These are phyloP conservation scores for Tothia fuscella DNA, from an alignment of 2,329 filamentous ascomycete species.

Conservation along the genomic window DNA sequence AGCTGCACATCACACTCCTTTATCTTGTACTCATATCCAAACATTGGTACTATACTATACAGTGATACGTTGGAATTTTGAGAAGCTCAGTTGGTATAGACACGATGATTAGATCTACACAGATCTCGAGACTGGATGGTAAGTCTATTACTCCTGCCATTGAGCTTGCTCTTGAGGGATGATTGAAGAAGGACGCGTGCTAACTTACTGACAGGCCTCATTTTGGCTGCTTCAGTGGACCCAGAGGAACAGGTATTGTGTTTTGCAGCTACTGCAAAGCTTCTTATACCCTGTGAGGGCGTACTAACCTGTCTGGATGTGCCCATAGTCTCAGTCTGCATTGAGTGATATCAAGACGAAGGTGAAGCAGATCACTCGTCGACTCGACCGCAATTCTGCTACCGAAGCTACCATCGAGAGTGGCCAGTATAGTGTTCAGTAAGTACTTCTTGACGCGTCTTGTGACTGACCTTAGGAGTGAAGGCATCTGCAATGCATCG, in stretches of 20 bases:
- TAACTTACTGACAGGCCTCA: constrained; percentile 53
- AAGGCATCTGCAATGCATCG: no score
- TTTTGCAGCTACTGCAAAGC: no score
- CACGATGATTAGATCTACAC: constrained; percentile 79
- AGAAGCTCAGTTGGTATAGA: neutral
- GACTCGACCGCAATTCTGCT: constrained; percentile 79
- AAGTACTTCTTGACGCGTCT: no score
- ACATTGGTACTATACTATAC: no score
- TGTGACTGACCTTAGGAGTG: no score
- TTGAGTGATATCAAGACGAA: constrained; percentile 83
- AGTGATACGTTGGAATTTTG: neutral
- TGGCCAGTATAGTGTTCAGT: constrained; percentile 76
- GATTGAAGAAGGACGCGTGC: constrained; percentile 10
- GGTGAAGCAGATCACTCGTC: constrained; percentile 78
- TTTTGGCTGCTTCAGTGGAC: constrained; percentile 89
- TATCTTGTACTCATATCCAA: no score
- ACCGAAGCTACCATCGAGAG: constrained; percentile 87
- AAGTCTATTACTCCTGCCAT: constrained; percentile 16
- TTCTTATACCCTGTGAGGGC: constrained; percentile 4
- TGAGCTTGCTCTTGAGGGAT: neutral
- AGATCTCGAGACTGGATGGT: constrained; percentile 92
- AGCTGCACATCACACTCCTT: no score
- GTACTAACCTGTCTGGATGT: neutral
- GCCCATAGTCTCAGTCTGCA: constrained; percentile 51
- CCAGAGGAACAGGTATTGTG: constrained; percentile 61